These are phyloP conservation scores for Heritiera fomes DNA, from an alignment of 345 rosid species.

Conservation along the genomic window DNA sequence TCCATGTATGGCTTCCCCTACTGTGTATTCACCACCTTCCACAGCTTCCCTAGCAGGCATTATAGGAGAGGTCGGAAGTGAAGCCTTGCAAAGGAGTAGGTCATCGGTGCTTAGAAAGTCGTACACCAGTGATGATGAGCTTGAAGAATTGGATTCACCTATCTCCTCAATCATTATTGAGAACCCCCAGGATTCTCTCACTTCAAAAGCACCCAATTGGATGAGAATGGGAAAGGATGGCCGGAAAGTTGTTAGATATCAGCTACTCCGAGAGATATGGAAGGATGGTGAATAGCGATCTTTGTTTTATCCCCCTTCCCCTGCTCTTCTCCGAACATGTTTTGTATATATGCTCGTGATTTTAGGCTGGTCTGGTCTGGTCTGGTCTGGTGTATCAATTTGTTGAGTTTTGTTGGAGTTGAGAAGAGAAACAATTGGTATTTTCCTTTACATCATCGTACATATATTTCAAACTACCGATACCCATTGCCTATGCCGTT, in stretches of 20 bases:
- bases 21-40: conserved; percentile 62
- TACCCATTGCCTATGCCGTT: background rate
- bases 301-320: background rate
- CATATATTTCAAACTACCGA: background rate
- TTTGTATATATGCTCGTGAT: background rate
- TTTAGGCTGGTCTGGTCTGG: background rate
- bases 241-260: conserved; percentile 60
- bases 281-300: conserved; percentile 43
- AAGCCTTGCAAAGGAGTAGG: conserved; percentile 45
- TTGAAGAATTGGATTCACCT: conserved; percentile 78
- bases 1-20: conserved; percentile 61
- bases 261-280: conserved; percentile 79
- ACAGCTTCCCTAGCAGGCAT: conserved; percentile 47
- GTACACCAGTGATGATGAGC: conserved; percentile 86
- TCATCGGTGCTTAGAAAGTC: conserved; percentile 65
- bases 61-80: conserved; percentile 58
- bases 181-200: conserved; percentile 38
- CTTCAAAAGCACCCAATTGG: conserved; percentile 45
- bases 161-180: conserved; percentile 51
- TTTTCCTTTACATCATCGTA: background rate
- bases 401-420: background rate
- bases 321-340: background rate
- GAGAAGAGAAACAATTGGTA: background rate
- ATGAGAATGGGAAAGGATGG: conserved; percentile 49
- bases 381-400: background rate